Evolutionary conservation across 345 rosid genomes (phyloP), one percentile per base, ranked within the genome.

Genomic region (Euphorbia tirucalli): DNA sequence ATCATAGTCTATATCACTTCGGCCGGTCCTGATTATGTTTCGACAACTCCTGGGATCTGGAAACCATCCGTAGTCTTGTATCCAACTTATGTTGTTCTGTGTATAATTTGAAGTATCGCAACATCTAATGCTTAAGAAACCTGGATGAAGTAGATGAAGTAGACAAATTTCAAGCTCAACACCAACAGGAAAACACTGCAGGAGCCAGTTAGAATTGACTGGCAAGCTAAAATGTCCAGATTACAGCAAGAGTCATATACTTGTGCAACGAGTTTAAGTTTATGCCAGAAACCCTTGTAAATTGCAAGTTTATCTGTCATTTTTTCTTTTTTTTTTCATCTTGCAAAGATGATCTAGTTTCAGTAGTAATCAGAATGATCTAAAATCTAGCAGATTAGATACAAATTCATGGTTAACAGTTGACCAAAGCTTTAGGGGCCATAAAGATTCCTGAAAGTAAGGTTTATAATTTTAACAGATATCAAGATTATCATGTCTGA

Each of bases 111-210:
- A 58, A 9, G 63, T 75, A 3, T 85, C 82, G 35, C 93, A 85
- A 78, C 91, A 84, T 68, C 83, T 84, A 76, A 87, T 83, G 83
- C 89, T 85, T 74, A 85, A 35, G 70, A 79, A 80, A 1, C 72
- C 93, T 87, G 86, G 85, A 84, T 13, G 39, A 70, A 54, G 35
- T 55, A 31, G 85, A 84, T 13, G 39, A 70, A 54, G 35, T 55
- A 31, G 56, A 27, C 52, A 54, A 14, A 61, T 62, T 16, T 59
- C n/a, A 5, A 16, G 28, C 60, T 71, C 74, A 61, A 16, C 43
- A 18, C 37, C 18, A 35, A 19, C 22, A 35, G 13, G 7, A 35
- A 32, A 19, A 32, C 7, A 61, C 66, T 37, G 13, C 21, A 46
- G 52, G 19, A 46, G 11, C 52, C 11, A 46, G 28, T 24, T 21